Evolutionary conservation across 2,329 filamentous ascomycete species (phyloP), one percentile per base, ranked within the genome.

Genomic region (Fusarium nanum): DNA sequence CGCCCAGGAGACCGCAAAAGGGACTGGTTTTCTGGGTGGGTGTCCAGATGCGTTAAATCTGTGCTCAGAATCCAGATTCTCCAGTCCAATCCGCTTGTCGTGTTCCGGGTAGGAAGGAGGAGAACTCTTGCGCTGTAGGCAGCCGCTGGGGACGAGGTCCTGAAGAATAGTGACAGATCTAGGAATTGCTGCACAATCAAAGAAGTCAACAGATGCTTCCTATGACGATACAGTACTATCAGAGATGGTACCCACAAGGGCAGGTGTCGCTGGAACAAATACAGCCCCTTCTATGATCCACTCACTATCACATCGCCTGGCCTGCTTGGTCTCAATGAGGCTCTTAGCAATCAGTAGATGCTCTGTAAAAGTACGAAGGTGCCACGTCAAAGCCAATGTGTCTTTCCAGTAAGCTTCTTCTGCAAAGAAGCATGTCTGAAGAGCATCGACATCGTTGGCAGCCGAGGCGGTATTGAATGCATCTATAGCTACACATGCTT

Each of bases 61-160:
- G 70, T 70, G 28, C 70, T 73, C 0, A 72, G 11, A 9, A 70
- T 60, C 70, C 70, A 73, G 3, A 72, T 68, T 12, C 61, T 70
- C 64, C 70, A 70, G 5, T 61, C 23, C 0, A 72, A 12, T 2
- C 9, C 16, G 0, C 13, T 18, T 7, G 2, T 3, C 1, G 3
- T 10, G 6, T 14, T 28, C 11, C 55, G 45, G 2, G 34, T 22
- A 0, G 70, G 70, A 3, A 65, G 30, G 13, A 72, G 67, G 1
- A 70, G 22, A 1, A 64, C 18, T 2, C 67, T 53, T 6, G 47
- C 57, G 11, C 53, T 68, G 7, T 57, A 60, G 7, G 25, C 34
- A 32, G 67, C 53, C 2, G 45, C 42, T 1, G 67, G 67, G 1
- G 60, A 66, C 0, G 8, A 4, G 1, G 67, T 71, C 16, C 34